Base-by-base conservation (phyloP, 768 basidiomycete species). In the Suillus americanus region DNA sequence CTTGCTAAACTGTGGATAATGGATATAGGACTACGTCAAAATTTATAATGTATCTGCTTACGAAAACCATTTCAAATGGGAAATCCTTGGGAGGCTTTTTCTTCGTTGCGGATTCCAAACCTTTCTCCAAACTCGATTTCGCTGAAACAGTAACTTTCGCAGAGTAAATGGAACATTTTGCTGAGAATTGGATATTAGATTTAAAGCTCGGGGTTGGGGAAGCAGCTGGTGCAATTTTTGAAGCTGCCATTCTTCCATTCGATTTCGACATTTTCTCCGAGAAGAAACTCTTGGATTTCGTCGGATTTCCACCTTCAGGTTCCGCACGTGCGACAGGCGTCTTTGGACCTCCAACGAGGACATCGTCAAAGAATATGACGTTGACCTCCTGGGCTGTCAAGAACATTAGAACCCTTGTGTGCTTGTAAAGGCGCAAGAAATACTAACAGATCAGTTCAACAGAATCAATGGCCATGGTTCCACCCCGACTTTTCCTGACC, bases 21-120 rank as follows among this genome's bases (percentile, higher is more conserved):
- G 51, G 7, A 50, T 4, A 23, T 23, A 53, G 53, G 38, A 62
- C 3, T 20, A 38, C 30, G 53, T 20, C 20, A 28, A 66, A 45
- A 55, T 35, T 13, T 60, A 13, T 14, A 45, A 12, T 8, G 13
- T 28, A 41, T 43, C 28, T 9, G 74, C 86, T 68, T 63, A 92
- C 90, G 78, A 91, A 96, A 55, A 97, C 92, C 16, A 97, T 81
- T 68, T 92, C 87, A 61, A 90, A 89, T 64, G 81, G 86, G 73
- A 94, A 84, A 63, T 79, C 83, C 2, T 77, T 80, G 0, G 95
- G 95, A 0, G 92, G 90, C 60, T 90, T 87, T 80, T 98, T 98
- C 84, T 96, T 96, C 10, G 94, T 97, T 0, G 93, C 90, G 61
- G 92, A 80, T 67, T 90, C 83, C 37, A 97, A 79, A 73, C 96